Evolutionary conservation across 23 red algal species (phyloP).

Genomic region (Agarophyton chilense): DNA sequence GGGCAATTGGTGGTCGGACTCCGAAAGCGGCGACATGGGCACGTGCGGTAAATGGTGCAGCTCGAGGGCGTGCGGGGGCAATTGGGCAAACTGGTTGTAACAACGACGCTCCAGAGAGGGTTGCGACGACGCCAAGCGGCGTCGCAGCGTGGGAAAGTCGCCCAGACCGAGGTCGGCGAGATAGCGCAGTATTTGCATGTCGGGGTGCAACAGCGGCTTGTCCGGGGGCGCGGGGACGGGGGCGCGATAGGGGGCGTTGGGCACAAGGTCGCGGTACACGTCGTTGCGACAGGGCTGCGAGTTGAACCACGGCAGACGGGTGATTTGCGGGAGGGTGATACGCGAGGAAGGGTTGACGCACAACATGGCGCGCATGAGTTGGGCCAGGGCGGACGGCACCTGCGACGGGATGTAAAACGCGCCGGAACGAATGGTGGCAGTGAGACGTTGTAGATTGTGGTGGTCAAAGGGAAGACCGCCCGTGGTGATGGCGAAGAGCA

Average conservation of each 20-base stretch:
- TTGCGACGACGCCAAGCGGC: not conserved
- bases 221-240: not conserved
- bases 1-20: slow-evolving; percentile 9
- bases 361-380: slow-evolving; percentile 74
- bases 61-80: not conserved
- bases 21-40: slow-evolving; percentile 13
- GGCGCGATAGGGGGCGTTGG: not conserved
- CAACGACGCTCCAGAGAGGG: slow-evolving; percentile 27
- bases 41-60: not conserved
- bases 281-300: slow-evolving; percentile 18
- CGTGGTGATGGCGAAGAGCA: slow-evolving; percentile 93
- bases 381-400: slow-evolving; percentile 39
- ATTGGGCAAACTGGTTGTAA: slow-evolving; percentile 17
- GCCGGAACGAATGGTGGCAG: slow-evolving; percentile 70
- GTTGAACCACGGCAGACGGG: slow-evolving; percentile 68
- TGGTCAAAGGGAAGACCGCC: slow-evolving; percentile 94
- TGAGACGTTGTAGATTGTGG: slow-evolving; percentile 74
- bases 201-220: slow-evolving; percentile 1
- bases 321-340: slow-evolving; percentile 77
- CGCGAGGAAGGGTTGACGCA: slow-evolving; percentile 73
- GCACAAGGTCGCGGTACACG: slow-evolving; percentile 3
- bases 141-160: slow-evolving; percentile 34
- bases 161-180: slow-evolving; percentile 49
- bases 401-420: slow-evolving; percentile 72
- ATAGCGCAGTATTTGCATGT: slow-evolving; percentile 10